These are phyloP conservation scores for Trypanosoma scelopori DNA, from an alignment of 208 protist species.

Conservation along the genomic window DNA sequence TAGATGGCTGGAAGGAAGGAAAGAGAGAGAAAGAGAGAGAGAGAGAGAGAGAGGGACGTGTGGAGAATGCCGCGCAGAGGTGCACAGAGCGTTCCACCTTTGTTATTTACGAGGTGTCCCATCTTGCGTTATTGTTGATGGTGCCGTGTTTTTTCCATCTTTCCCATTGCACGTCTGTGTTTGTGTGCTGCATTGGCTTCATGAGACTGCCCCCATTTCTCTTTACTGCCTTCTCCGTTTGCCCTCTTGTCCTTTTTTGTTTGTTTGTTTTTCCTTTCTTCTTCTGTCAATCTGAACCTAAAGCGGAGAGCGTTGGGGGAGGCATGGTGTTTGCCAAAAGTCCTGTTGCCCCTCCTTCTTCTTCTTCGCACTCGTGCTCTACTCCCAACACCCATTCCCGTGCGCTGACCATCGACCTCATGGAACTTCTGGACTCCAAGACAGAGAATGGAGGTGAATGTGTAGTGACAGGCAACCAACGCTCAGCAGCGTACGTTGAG, in stretches of 20 bases:
- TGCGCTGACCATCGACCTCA: slow-evolving; percentile 22
- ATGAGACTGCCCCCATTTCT: background rate
- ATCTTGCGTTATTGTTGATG: background rate
- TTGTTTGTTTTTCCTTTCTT: background rate
- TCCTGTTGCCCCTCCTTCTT: slow-evolving; percentile 8
- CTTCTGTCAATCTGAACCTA: background rate
- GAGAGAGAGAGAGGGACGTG: background rate
- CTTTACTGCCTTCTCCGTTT: background rate
- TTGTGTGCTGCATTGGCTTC: background rate
- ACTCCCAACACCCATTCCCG: slow-evolving; percentile 6
- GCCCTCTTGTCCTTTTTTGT: background rate
- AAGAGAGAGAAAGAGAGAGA: slow-evolving; percentile 6
- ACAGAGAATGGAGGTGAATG: background rate
- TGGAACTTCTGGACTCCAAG: slow-evolving; percentile 15
- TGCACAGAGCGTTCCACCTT: background rate
- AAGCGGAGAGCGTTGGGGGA: background rate
- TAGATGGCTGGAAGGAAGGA: slow-evolving; percentile 2
- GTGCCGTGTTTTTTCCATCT: slow-evolving; percentile 16
- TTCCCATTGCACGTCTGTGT: slow-evolving; percentile 4
- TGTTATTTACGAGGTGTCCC: background rate
- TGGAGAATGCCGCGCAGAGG: background rate
- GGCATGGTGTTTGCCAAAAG: slow-evolving; percentile 6
- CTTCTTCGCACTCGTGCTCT: background rate
- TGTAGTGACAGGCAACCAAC: background rate
- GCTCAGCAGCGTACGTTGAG: slow-evolving; percentile 2